Base-by-base conservation (phyloP, 495 filamentous ascomycete genomes). In the Hyaloscypha hepaticicola region DNA sequence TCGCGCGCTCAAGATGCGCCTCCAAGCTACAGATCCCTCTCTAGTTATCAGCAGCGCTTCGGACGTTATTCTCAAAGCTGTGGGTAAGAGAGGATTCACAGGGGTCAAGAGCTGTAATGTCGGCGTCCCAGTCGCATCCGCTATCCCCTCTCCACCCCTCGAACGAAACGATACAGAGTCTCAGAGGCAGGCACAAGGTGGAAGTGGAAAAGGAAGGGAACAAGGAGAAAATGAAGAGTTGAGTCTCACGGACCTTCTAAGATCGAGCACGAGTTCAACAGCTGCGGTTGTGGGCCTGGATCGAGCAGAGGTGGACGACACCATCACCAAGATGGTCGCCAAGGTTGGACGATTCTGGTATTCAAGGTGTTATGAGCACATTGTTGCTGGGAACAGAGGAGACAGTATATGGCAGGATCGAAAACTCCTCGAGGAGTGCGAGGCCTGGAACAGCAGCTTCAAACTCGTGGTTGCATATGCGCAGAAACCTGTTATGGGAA, bases 321-420 rank as follows among this genome's bases (percentile, higher is more conserved):
- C 85, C 59, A 96, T 97, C 69, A 90, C 91, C 4, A 93, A 92
- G 70, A 96, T 96, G 79, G 92, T 98, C 22, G 87, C 93, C 22
- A 88, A 86, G 65, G 94, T 99, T 8, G 96, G 95, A 19, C 81
- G 96, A 45, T 99, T 93, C 92, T 98, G 96, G 95, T 97, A 96
- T 75, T 89, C 85, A 5, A 83, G 88, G 57, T 97, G 92, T 79
- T 98, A 98, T 74, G 95, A 98, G 78, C 81, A 75, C 52, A 73
- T 74, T 7, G 78, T 88, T 19, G 78, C 83, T 27, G 83, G 80
- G 28, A 80, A 82, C 58, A 72, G 74, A 3, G 56, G 48, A 26
- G 68, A 75, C 38, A 93, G 89, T 72, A 91, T 99, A 72, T 97
- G 93, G 90, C 80, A 80, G 49, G 91, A 98, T 68, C 83, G 81